Evolutionary conservation across 176 grass and related monocot genomes (phyloP).

Genomic region (Cenchrus americanus): DNA sequence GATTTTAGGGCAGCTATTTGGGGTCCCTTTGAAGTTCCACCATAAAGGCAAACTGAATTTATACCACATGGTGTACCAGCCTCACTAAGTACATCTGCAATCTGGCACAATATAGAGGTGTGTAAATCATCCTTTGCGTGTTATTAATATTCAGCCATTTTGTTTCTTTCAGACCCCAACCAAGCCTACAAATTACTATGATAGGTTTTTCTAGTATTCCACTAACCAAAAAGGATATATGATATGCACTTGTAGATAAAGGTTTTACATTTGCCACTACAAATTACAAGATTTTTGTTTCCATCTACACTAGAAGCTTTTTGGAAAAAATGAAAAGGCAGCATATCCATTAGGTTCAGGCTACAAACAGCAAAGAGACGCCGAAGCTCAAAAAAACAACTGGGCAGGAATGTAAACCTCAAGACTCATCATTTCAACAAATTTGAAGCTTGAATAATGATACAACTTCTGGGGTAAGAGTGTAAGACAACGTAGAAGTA

Average conservation of each 20-base stretch:
- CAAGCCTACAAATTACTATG: conserved; percentile 13
- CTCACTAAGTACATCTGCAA: conserved; percentile 82
- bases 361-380: conserved; percentile 5
- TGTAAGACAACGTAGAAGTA: not conserved
- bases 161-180: not conserved
- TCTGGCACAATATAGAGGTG: conserved; percentile 57
- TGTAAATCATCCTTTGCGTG: conserved; percentile 15
- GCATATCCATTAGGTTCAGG: not conserved
- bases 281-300: not conserved
- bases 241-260: not conserved
- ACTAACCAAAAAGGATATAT: conserved; percentile 25
- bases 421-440: conserved; percentile 10
- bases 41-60: conserved; percentile 91
- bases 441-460: not conserved
- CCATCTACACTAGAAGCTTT: not conserved
- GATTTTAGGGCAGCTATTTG: conserved; percentile 94
- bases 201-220: conserved; percentile 11
- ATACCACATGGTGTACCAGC: conserved; percentile 79
- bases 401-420: not conserved
- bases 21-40: conserved; percentile 92
- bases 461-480: no score
- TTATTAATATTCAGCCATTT: conserved; percentile 5
- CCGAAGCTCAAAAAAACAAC: not conserved
- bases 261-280: not conserved
- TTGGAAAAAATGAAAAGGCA: conserved; percentile 4